Conservation (phyloP, 2,329 filamentous ascomycete species). For the Sclerotinia glacialis region DNA sequence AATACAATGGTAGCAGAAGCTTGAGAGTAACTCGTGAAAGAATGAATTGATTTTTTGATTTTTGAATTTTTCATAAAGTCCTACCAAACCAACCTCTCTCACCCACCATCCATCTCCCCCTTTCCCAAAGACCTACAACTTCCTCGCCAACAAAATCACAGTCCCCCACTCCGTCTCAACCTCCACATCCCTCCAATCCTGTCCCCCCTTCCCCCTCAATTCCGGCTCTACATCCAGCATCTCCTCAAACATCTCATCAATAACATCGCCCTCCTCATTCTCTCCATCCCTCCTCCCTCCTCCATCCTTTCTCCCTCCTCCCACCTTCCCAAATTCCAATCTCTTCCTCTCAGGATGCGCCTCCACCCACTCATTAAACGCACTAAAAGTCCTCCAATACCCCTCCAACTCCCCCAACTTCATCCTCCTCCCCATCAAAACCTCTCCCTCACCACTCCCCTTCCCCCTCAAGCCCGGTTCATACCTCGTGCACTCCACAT, state of each 20-base stretch:
- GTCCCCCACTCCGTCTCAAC: slow-evolving; percentile 62
- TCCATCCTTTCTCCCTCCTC: slow-evolving; percentile 43
- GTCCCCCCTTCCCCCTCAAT: slow-evolving; percentile 48
- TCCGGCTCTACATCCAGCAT: slow-evolving; percentile 53
- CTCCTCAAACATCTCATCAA: slow-evolving; percentile 60
- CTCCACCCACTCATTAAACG: slow-evolving; percentile 57
- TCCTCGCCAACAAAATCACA: slow-evolving; percentile 56
- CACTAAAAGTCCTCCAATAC: slow-evolving; percentile 61
- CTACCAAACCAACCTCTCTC: too few relatives aligned
- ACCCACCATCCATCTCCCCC: too few relatives aligned
- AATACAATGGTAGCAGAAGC: too few relatives aligned
- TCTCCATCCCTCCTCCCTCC: slow-evolving; percentile 48
- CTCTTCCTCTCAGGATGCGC: slow-evolving; percentile 50
- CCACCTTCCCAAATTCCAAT: too few relatives aligned
- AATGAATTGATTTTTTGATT: too few relatives aligned
- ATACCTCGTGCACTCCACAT: slow-evolving; percentile 54
- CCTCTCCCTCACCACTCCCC: slow-evolving; percentile 38
- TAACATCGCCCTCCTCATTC: slow-evolving; percentile 52
- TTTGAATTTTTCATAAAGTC: too few relatives aligned
- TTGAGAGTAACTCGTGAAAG: too few relatives aligned
- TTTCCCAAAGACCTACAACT: slow-evolving; percentile 31
- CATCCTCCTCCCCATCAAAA: slow-evolving; percentile 53
- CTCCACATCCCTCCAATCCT: slow-evolving; percentile 52
- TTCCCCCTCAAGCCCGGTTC: slow-evolving; percentile 49
- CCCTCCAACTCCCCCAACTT: slow-evolving; percentile 57